Percentiles rank a stretch among this genome's conserved stretches.
Evolutionary conservation across 805 yeast genomes (phyloP).

Genomic region (Saccharomyces jurei): DNA sequence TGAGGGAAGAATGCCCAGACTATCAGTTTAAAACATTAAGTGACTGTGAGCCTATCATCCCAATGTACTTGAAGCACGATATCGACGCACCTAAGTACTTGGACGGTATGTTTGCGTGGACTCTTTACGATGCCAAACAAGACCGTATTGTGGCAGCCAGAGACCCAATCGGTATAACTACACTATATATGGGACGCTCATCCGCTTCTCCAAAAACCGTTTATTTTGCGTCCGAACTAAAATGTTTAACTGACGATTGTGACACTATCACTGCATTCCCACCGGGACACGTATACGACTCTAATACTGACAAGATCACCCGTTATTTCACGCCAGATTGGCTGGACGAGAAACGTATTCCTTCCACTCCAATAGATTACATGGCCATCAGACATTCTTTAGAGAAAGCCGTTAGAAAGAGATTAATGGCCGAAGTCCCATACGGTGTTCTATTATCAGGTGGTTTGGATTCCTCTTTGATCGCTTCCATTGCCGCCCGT

Average conservation of each 20-base stretch:
- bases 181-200: conserved; percentile 88
- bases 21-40: conserved; percentile 78
- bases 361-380: conserved; percentile 69
- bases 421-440: conserved; percentile 99
- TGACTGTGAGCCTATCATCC: conserved; percentile 97
- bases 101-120: conserved; percentile 98
- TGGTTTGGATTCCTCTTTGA: conserved; percentile 93
- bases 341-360: conserved; percentile 80
- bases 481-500: conserved; percentile 94
- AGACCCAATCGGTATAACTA: conserved; percentile 96
- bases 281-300: conserved; percentile 96
- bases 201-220: conserved; percentile 61
- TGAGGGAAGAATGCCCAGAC: conserved; percentile 66
- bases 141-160: conserved; percentile 95
- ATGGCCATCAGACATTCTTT: conserved; percentile 65
- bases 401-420: conserved; percentile 94
- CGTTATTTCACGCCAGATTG: conserved; percentile 90
- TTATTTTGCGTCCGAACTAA: conserved; percentile 89
- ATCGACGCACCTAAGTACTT: conserved; percentile 83
- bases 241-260: conserved; percentile 90
- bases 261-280: conserved; percentile 91
- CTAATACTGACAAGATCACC: conserved; percentile 73
- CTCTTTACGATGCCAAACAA: conserved; percentile 68
- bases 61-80: conserved; percentile 79
- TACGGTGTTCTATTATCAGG: conserved; percentile 96